These are phyloP conservation scores for Tricholoma sp. DNA, from an alignment of 768 basidiomycete species.

Conservation along the genomic window DNA sequence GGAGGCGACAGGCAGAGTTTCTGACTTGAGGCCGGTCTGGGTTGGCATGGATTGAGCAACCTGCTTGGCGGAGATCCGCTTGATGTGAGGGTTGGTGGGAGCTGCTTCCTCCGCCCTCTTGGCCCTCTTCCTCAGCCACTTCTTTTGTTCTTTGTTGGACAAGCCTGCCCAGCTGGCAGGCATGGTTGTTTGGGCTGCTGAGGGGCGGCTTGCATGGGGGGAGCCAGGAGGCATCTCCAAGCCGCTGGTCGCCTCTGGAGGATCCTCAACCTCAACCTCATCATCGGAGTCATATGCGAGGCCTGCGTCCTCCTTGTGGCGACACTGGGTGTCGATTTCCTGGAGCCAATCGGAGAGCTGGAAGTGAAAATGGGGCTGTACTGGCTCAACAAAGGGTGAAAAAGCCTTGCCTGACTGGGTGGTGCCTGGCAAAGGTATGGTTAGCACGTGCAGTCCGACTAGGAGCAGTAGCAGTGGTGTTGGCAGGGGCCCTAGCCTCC, in stretches of 20 bases:
- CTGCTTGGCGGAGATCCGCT: too few relatives aligned
- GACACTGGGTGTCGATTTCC: background rate
- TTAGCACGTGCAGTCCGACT: background rate
- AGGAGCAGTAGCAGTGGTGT: background rate
- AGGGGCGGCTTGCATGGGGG: too few relatives aligned
- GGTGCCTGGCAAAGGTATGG: background rate
- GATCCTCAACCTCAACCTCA: background rate
- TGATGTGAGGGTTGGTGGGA: too few relatives aligned
- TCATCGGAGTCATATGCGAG: background rate
- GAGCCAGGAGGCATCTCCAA: too few relatives aligned
- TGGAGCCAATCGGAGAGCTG: background rate
- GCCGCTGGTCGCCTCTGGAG: background rate
- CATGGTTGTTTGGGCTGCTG: too few relatives aligned
- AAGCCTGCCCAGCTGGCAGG: too few relatives aligned
- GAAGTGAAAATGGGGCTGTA: background rate
- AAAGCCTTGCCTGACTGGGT: background rate
- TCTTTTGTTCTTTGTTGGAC: too few relatives aligned
- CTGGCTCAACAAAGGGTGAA: background rate
- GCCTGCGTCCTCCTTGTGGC: background rate
- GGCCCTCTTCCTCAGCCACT: too few relatives aligned
- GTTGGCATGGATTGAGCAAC: too few relatives aligned
- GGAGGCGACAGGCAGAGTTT: too few relatives aligned
- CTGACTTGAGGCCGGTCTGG: background rate
- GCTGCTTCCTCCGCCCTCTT: too few relatives aligned
- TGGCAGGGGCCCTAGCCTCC: background rate